Conservation (phyloP, 257 asterid genomes). For the Solanum pimpinellifolium region DNA sequence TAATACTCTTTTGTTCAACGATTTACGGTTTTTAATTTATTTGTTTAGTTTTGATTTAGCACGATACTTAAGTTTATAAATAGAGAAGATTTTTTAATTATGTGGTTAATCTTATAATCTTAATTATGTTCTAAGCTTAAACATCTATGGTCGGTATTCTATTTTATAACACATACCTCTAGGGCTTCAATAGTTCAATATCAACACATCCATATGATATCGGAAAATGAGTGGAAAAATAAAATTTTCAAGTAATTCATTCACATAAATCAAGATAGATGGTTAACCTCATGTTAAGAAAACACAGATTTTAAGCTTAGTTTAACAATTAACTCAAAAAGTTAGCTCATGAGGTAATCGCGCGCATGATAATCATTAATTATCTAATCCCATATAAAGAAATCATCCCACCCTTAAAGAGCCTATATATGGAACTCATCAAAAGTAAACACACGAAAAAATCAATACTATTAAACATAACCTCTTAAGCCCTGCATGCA, state of each 20-base stretch:
- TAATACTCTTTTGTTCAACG: background rate
- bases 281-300: background rate
- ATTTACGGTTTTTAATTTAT: too few species aligned
- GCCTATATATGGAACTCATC: background rate
- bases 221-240: background rate
- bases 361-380: rapidly evolving
- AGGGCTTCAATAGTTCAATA: background rate
- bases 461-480: background rate
- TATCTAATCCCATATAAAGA: background rate
- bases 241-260: background rate
- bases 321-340: background rate
- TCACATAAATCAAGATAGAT: background rate
- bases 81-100: too few species aligned
- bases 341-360: background rate
- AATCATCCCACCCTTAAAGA: background rate
- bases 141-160: background rate
- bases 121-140: too few species aligned
- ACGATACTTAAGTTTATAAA: too few species aligned
- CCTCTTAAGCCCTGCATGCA: background rate
- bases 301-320: background rate
- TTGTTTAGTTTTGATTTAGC: too few species aligned
- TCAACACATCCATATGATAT: background rate
- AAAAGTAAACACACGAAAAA: background rate
- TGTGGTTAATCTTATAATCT: too few species aligned
- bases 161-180: background rate